A percentile compares a stretch with the other conserved stretches of the same genome.
phyloP scores from a whole-genome alignment of 1,284 basidiomycete species.

The Cronartium quercuum region DNA sequence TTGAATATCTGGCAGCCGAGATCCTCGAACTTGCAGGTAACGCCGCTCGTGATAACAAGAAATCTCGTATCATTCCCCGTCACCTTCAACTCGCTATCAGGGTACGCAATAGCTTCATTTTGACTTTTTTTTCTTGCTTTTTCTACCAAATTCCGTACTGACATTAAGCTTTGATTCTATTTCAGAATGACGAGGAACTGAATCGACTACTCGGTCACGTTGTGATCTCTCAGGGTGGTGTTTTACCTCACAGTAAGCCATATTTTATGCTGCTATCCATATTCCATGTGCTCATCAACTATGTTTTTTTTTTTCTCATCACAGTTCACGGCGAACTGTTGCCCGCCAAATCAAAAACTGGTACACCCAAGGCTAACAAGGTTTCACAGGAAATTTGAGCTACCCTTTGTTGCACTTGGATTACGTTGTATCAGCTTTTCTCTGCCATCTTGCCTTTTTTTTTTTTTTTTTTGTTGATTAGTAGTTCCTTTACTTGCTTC shows the following conservation, averaged over 20 bases:
- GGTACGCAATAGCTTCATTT: slow-evolving; percentile 1
- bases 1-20: slow-evolving; percentile 79
- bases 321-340: slow-evolving; percentile 36
- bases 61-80: slow-evolving; percentile 85
- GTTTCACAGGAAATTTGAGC: slow-evolving; percentile 34
- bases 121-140: background rate
- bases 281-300: background rate
- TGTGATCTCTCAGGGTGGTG: slow-evolving; percentile 85
- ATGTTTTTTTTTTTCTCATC: background rate
- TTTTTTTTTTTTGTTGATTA: background rate
- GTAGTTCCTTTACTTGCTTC: background rate
- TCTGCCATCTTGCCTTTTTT: background rate
- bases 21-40: slow-evolving; percentile 82
- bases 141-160: background rate
- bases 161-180: background rate
- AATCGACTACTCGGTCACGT: slow-evolving; percentile 73
- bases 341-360: slow-evolving; percentile 30
- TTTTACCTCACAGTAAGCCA: slow-evolving; percentile 57
- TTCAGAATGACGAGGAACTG: slow-evolving; percentile 52
- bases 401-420: background rate
- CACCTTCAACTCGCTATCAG: slow-evolving; percentile 80
- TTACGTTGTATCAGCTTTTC: background rate
- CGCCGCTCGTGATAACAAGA: slow-evolving; percentile 63
- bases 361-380: slow-evolving; percentile 18
- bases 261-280: background rate